phyloP scores from a whole-genome alignment of 2,329 filamentous ascomycete genomes.

The Fusarium agapanthi region DNA sequence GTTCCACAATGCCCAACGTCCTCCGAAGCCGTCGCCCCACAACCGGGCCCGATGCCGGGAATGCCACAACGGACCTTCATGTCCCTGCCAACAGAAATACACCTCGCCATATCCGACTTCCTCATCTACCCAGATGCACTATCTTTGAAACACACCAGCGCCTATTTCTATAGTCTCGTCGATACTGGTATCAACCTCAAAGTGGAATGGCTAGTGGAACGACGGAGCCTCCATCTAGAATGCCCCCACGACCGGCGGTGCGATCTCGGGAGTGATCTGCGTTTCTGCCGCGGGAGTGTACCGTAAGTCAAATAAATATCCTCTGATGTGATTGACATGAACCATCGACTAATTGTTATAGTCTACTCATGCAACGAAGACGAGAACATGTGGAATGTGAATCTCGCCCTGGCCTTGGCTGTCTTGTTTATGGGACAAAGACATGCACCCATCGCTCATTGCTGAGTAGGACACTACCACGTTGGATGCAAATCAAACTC shows the following conservation, averaged over 20 bases:
- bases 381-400: constrained; percentile 70
- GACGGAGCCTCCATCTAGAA: constrained; percentile 69
- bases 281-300: constrained; percentile 68
- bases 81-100: constrained; percentile 72
- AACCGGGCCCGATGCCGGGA: constrained; percentile 23
- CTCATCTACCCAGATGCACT: constrained; percentile 77
- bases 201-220: constrained; percentile 73
- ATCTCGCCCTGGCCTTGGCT: constrained; percentile 63
- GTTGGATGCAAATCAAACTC: constrained; percentile 55
- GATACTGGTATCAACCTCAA: constrained; percentile 73
- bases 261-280: constrained; percentile 66
- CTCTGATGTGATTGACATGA: not conserved
- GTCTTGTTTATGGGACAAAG: constrained; percentile 61
- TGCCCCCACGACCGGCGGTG: constrained; percentile 68
- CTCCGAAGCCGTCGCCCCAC: constrained; percentile 38
- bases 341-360: constrained; percentile 37
- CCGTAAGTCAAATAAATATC: constrained; percentile 54
- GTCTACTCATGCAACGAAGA: constrained; percentile 66
- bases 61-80: constrained; percentile 46
- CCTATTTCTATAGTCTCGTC: constrained; percentile 70
- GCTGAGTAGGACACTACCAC: constrained; percentile 56
- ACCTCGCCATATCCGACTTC: constrained; percentile 66
- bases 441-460: constrained; percentile 56
- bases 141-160: constrained; percentile 72
- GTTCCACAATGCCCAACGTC: constrained; percentile 31